phyloP scores from a whole-genome alignment of 2,329 filamentous ascomycete genomes.

The Trichoderma arundinaceum region DNA sequence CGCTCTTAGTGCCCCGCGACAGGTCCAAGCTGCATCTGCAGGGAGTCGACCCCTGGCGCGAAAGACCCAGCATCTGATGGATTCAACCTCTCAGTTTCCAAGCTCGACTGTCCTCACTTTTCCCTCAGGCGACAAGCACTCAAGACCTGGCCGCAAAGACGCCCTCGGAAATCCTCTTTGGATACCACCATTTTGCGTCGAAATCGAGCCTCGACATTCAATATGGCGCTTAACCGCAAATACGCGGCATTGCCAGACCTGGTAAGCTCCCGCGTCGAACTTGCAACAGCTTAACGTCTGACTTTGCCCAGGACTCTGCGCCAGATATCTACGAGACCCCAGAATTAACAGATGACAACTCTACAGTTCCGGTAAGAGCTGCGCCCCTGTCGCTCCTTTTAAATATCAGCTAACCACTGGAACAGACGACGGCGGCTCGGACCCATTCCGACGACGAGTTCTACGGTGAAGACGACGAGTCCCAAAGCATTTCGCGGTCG shows the following conservation, averaged over 20 bases:
- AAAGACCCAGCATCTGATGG: not conserved
- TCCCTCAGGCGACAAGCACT: not conserved
- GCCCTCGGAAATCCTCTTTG: not conserved
- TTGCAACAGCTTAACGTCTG: conserved; percentile 26
- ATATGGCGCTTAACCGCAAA: conserved; percentile 80
- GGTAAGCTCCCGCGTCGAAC: conserved; percentile 52
- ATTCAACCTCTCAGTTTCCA: not conserved
- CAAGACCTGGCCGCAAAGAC: not conserved
- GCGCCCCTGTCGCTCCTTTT: not conserved
- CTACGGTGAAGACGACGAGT: conserved; percentile 66
- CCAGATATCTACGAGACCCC: conserved; percentile 98
- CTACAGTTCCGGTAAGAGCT: conserved; percentile 74
- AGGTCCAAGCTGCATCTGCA: conserved; percentile 1
- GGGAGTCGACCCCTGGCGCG: conserved; percentile 19
- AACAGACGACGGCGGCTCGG: conserved; percentile 60
- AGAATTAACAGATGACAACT: conserved; percentile 87
- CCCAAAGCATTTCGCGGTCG: conserved; percentile 73
- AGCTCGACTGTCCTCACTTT: not conserved
- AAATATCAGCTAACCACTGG: conserved; percentile 37
- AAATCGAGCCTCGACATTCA: not conserved
- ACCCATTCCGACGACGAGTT: conserved; percentile 68
- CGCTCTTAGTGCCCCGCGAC: conserved; percentile 5
- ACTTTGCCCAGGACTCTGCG: conserved; percentile 72
- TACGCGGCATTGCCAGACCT: conserved; percentile 82
- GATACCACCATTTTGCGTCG: not conserved